phyloP scores from a whole-genome alignment of 2,329 filamentous ascomycete genomes.

The Colletotrichum euphorbiae region DNA sequence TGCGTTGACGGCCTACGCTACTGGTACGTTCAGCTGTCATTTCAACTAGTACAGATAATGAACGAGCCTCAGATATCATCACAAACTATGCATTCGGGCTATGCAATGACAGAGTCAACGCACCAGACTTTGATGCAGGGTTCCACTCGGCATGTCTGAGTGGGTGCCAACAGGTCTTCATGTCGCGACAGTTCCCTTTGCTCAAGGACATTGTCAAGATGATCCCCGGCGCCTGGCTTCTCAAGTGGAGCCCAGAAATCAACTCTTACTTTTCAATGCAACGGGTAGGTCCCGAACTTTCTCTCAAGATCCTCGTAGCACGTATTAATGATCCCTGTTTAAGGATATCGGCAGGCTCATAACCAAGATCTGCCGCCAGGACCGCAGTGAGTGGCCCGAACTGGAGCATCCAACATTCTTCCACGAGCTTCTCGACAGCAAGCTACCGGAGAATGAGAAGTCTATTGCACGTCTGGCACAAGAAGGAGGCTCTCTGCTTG shows the following conservation, averaged over 20 bases:
- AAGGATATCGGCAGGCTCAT: conserved; percentile 1
- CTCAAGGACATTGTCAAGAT: conserved; percentile 4
- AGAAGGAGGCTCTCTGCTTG: conserved; percentile 48
- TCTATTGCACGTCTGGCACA: conserved; percentile 45
- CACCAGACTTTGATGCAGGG: not conserved
- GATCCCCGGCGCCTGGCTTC: not conserved
- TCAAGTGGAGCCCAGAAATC: not conserved
- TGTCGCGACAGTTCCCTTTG: not conserved
- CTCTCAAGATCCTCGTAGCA: not conserved
- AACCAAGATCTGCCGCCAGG: not conserved
- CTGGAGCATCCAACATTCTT: conserved; percentile 46
- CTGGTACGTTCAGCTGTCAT: conserved; percentile 38
- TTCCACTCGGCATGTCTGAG: not conserved
- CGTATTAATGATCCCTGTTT: not conserved
- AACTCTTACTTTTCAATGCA: conserved; percentile 1
- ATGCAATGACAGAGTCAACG: not conserved
- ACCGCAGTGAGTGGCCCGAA: conserved; percentile 3
- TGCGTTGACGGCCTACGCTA: too few species aligned
- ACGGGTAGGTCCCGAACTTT: not conserved
- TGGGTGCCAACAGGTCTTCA: not conserved
- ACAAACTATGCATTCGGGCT: not conserved
- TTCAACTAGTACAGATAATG: conserved; percentile 45
- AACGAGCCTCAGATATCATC: conserved; percentile 28
- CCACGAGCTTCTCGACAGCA: conserved; percentile 46
- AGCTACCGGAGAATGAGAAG: conserved; percentile 50